phyloP scores from a whole-genome alignment of 805 yeast genomes.

The Metschnikowia lochheadii region DNA sequence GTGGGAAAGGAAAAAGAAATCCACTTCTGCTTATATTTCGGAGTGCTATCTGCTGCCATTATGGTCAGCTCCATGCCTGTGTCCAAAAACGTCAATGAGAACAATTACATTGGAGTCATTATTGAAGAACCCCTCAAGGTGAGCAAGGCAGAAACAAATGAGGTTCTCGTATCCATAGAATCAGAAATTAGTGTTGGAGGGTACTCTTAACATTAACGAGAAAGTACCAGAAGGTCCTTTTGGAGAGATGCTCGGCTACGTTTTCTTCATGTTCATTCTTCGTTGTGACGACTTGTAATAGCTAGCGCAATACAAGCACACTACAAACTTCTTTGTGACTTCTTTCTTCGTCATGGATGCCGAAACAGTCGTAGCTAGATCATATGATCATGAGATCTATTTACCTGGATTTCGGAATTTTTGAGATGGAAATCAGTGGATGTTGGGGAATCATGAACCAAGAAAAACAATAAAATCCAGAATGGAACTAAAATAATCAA shows the following conservation, averaged over 20 bases:
- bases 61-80: constrained; percentile 23
- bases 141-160: constrained; percentile 20
- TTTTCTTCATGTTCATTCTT: not conserved
- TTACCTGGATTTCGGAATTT: too few species aligned
- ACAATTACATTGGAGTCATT: constrained; percentile 23
- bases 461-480: too few species aligned
- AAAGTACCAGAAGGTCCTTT: constrained; percentile 24
- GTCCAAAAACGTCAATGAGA: constrained; percentile 33
- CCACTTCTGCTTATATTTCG: constrained; percentile 23
- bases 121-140: constrained; percentile 23
- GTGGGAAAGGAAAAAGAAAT: constrained; percentile 20
- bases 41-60: constrained; percentile 28
- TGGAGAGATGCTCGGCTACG: constrained; percentile 30
- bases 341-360: too few species aligned
- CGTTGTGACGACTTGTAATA: too few species aligned
- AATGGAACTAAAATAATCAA: too few species aligned
- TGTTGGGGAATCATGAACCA: too few species aligned
- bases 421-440: too few species aligned
- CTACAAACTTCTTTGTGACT: too few species aligned
- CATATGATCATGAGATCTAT: too few species aligned
- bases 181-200: constrained; percentile 24
- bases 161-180: constrained; percentile 22
- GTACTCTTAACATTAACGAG: constrained; percentile 16
- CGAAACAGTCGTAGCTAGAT: too few species aligned
- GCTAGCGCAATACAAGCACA: too few species aligned